Evolutionary conservation across 208 protist genomes (phyloP), one percentile per base, ranked within the genome.

Genomic region (Wallacemonas sp.): DNA sequence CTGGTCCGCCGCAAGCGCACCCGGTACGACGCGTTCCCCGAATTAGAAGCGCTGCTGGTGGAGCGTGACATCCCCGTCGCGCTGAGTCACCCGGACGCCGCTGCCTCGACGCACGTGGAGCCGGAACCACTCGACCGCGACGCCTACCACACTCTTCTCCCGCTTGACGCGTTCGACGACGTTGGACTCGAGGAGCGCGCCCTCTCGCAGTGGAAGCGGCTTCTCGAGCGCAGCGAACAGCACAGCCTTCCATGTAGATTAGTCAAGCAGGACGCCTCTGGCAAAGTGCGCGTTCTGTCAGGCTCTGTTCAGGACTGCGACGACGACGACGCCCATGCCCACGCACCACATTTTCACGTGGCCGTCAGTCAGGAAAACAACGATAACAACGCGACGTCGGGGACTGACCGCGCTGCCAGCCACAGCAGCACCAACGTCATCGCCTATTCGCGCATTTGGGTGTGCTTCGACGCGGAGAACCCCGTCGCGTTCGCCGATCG

Each of bases 391-490:
- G n/a, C n/a, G n/a, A n/a, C n/a, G n/a, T n/a, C n/a, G n/a, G n/a
- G n/a, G n/a, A n/a, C n/a, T n/a, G n/a, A n/a, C n/a, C n/a, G n/a
- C n/a, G n/a, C n/a, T n/a, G n/a, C n/a, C n/a, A n/a, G n/a, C n/a
- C n/a, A n/a, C n/a, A n/a, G n/a, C n/a, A n/a, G 52, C 27, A 30
- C 34, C 52, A 30, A 5, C 16, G 30, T 21, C 32, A 5, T 3
- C 52, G 19, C 26, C 11, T 4, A 55, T 5, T 30, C 11, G 14
- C 81, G 96, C 29, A 74, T 99, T 8, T 81, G 91, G 63, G 74
- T 99, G 8, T 92, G 89, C 64, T 98, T 99, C 69, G 61, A 83
- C 17, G 95, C 94, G 0, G 97, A 99, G 81, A 84, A 97, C 63
- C 93, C 94, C 11, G 68, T 65, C 14, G 81, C 85, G 48, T 98